Percentiles rank a stretch among this genome's conserved stretches.
These are phyloP conservation scores for Globisporangium middletonii DNA, from an alignment of 352 stramenopile species.

Conservation along the genomic window DNA sequence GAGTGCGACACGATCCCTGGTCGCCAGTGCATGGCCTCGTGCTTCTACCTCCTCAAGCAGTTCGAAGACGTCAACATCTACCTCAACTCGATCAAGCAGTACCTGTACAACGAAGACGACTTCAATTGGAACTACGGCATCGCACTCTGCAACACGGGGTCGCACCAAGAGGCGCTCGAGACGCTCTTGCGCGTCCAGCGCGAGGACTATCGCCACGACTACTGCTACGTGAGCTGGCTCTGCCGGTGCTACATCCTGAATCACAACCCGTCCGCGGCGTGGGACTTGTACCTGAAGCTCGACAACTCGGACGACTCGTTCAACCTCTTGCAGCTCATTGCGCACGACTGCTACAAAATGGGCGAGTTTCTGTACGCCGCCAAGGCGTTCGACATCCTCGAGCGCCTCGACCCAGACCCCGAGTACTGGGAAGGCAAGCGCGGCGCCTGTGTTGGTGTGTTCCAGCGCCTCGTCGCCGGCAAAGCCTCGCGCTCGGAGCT, in stretches of 20 bases:
- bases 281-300: slow-evolving; percentile 96
- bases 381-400: slow-evolving; percentile 93
- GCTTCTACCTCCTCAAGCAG: slow-evolving; percentile 95
- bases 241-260: slow-evolving; percentile 95
- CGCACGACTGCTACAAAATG: slow-evolving; percentile 97
- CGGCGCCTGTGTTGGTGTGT: slow-evolving; percentile 93
- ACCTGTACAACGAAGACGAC: slow-evolving; percentile 95
- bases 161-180: slow-evolving; percentile 93
- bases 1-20: slow-evolving; percentile 97
- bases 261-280: slow-evolving; percentile 90
- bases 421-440: slow-evolving; percentile 97
- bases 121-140: slow-evolving; percentile 99
- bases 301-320: slow-evolving; percentile 95
- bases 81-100: slow-evolving; percentile 94
- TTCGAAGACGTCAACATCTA: slow-evolving; percentile 98
- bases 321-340: slow-evolving; percentile 94
- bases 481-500: slow-evolving; percentile 88
- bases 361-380: slow-evolving; percentile 94
- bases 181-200: slow-evolving; percentile 88
- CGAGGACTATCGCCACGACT: slow-evolving; percentile 91
- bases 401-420: slow-evolving; percentile 91
- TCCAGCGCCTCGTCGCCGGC: slow-evolving; percentile 91
- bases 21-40: slow-evolving; percentile 96
- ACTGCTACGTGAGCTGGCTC: slow-evolving; percentile 89
- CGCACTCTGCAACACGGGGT: slow-evolving; percentile 87